A percentile compares a stretch with the other conserved stretches of the same genome.
These are phyloP conservation scores for Fusarium sororula DNA, from an alignment of 2,329 filamentous ascomycete genomes.

Conservation along the genomic window DNA sequence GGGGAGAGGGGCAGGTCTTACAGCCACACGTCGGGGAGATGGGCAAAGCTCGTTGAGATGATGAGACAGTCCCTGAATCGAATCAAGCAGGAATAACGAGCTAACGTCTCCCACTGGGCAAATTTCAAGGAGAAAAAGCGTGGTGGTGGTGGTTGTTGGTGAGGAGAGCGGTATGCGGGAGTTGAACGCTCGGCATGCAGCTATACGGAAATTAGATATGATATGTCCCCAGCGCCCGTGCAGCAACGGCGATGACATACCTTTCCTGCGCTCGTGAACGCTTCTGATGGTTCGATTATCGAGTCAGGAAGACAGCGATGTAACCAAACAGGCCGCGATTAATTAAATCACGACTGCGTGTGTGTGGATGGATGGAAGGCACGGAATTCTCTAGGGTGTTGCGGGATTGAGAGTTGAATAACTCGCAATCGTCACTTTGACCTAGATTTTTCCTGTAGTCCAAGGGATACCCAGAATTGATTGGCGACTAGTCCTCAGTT, in stretches of 20 bases:
- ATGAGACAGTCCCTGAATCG: constrained; percentile 56
- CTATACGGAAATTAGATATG: constrained; percentile 46
- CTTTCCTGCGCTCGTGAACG: constrained; percentile 31
- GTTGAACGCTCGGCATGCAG: constrained; percentile 50
- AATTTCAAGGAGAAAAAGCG: constrained; percentile 56
- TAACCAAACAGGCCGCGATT: constrained; percentile 7
- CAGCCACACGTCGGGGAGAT: constrained; percentile 56
- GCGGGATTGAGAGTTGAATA: constrained; percentile 17
- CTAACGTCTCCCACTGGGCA: constrained; percentile 69
- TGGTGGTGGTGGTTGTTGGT: constrained; percentile 47
- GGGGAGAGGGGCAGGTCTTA: constrained; percentile 55
- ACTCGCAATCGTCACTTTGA: constrained; percentile 28
- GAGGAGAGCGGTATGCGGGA: constrained; percentile 49
- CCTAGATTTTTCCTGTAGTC: constrained; percentile 14
- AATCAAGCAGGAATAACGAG: constrained; percentile 68
- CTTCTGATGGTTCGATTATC: constrained; percentile 19
- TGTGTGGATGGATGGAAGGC: background rate
- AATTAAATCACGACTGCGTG: constrained; percentile 13
- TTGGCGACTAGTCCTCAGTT: constrained; percentile 33
- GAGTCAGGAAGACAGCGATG: constrained; percentile 6
- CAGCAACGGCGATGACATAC: constrained; percentile 36
- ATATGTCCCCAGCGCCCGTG: constrained; percentile 8
- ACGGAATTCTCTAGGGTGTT: constrained; percentile 10
- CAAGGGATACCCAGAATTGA: constrained; percentile 51
- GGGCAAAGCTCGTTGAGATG: constrained; percentile 55